A percentile compares a stretch with the other conserved stretches of the same genome.
phyloP scores from a whole-genome alignment of 108 stramenopile genomes.

The Epithemia pelagica region DNA sequence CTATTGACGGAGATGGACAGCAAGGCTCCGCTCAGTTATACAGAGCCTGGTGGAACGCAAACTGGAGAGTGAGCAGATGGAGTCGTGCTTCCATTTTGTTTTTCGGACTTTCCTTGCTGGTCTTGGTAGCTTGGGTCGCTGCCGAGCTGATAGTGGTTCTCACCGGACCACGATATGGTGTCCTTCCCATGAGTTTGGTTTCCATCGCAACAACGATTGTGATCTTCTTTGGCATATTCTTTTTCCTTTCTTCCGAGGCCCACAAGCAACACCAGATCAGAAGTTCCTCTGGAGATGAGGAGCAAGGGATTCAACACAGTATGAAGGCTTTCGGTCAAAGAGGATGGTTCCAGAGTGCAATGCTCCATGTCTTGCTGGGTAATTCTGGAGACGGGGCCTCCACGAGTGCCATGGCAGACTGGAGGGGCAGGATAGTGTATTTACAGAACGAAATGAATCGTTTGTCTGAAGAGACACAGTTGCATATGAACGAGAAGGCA shows the following conservation, averaged over 20 bases:
- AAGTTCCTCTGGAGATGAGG: neutral
- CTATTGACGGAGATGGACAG: constrained; percentile 9
- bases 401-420: neutral
- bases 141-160: constrained; percentile 33
- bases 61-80: constrained; percentile 17
- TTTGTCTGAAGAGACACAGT: neutral
- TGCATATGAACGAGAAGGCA: neutral
- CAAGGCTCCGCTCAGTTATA: constrained; percentile 10
- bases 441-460: neutral
- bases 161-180: constrained; percentile 22
- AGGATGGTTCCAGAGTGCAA: neutral
- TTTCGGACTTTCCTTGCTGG: constrained; percentile 30
- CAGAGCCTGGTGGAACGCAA: constrained; percentile 21
- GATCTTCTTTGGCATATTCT: constrained; percentile 31
- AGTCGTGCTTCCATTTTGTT: constrained; percentile 39
- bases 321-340: neutral
- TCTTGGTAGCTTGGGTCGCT: constrained; percentile 35
- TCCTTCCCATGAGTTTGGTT: constrained; percentile 22
- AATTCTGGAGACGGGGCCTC: constrained; percentile 10
- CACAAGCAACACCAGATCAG: neutral
- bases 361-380: neutral
- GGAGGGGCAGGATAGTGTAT: neutral
- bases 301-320: neutral
- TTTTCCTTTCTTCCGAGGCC: constrained; percentile 28
- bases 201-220: constrained; percentile 38